phyloP scores from a whole-genome alignment of 2,329 filamentous ascomycete species.

The Zasmidium angulare region DNA sequence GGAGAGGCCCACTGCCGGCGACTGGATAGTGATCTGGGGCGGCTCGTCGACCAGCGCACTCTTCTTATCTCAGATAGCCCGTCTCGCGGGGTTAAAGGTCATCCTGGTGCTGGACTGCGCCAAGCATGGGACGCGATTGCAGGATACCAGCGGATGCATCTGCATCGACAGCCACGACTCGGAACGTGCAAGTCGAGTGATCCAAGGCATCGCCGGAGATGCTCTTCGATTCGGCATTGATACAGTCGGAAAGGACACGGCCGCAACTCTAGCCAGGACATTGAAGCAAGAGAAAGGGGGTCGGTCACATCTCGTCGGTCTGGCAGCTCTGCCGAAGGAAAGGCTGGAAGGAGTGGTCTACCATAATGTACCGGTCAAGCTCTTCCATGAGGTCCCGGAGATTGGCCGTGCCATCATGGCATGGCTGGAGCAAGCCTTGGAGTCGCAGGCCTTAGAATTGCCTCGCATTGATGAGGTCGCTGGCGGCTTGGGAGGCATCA shows the following conservation, averaged over 20 bases:
- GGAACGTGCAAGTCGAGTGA: conserved; percentile 16
- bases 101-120: conserved; percentile 51
- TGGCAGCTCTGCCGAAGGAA: conserved; percentile 65
- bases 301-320: conserved; percentile 57
- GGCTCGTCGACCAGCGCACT: conserved; percentile 45
- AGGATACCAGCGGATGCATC: conserved; percentile 16
- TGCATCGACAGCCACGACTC: conserved; percentile 20
- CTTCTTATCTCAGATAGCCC: conserved; percentile 43
- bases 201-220: conserved; percentile 13
- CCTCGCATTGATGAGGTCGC: conserved; percentile 14
- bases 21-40: conserved; percentile 41
- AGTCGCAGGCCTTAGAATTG: conserved; percentile 7
- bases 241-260: conserved; percentile 21
- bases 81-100: conserved; percentile 36
- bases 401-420: conserved; percentile 16
- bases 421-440: conserved; percentile 19
- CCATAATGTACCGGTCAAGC: conserved; percentile 69
- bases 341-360: conserved; percentile 48
- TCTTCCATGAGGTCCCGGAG: conserved; percentile 60
- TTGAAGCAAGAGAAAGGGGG: conserved; percentile 2
- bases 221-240: conserved; percentile 18
- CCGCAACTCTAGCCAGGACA: conserved; percentile 13
- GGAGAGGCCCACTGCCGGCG: conserved; percentile 11
- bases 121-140: conserved; percentile 21
- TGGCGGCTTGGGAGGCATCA: conserved; percentile 18